Base-by-base conservation (phyloP, 768 basidiomycete species). In the Mycena latifolia region DNA sequence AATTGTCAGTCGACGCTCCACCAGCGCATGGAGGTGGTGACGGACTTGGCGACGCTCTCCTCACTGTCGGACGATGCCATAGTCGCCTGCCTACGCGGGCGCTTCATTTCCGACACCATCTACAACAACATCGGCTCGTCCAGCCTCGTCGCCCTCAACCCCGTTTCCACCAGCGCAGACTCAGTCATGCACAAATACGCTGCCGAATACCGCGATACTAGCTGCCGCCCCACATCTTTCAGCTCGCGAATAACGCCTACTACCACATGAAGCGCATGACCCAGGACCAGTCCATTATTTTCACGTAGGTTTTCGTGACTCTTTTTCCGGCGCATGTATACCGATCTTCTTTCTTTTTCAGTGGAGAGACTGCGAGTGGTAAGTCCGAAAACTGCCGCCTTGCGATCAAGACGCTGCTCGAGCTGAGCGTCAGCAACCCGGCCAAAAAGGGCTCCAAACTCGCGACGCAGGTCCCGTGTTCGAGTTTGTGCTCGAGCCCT, bases 391-490 rank as follows among this genome's bases (percentile, higher is more conserved):
- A 89, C 71, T 86, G 94, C 43, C 85, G 95, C 17, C 84, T 98
- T n/a, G 89, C 93, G 25, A 95, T 97, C 80, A 98, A 97, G 77
- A 87, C 93, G 1, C 81, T 99, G 24, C 86, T 98, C n/a, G 94
- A 97, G 77, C 85, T 98, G 68, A 92, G 91, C 65, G 92, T 97
- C 69, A 89, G 88, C 78, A 89, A 89, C 71, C 89, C 94, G 1
- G 93, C 96, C 69, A 98, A 98, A 85, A 98, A 97, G 76, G 95
- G 95, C 27, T 86, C 93, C 39, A 98, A 97, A 80, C 89, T 99
- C 65, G 89, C 88, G 2, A 80, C 79, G 52, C 95, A 97, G 77
- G 86, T 99, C 37, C 96, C 96, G 92, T 96, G 22, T 92, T 95
- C 25, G 94, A 98, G 82, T 98, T 95, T 77, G 93, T 98, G 65